Evolutionary conservation across 2,329 filamentous ascomycete genomes (phyloP), one percentile per base, ranked within the genome.

Genomic region (Talaromyces funiculosus): DNA sequence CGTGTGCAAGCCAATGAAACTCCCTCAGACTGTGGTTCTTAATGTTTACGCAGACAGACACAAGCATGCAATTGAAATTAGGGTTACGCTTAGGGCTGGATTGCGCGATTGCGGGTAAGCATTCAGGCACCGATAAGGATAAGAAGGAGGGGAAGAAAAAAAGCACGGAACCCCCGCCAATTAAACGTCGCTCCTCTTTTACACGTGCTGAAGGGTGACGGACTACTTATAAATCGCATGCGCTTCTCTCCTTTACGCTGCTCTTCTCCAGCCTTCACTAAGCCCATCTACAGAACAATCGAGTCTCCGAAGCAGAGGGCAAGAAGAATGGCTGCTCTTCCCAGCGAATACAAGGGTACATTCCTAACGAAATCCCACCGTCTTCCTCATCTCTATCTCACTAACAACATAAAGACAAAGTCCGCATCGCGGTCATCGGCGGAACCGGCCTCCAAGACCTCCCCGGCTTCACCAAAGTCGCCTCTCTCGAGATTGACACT

Each of bases 371-470:
- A 9, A 22, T 4, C 9, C 20, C 10, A 24, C 38, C n/a, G 9
- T 8, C 16, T 16, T 22, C 10, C 1, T 18, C 10, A 22, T 9
- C 9, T 31, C 43, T 45, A 16, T 57, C 45, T 57, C 45, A n/a
- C 33, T 18, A 33, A 33, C 18, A 45, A 14, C 22, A 9, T 22
- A 14, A 26, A 77, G 75, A 74, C 53, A 84, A 87, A 58, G 87
- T 95, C 69, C 85, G 87, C 67, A 94, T 97, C 71, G 93, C 89
- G 73, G 89, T 96, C 59, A 92, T 96, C 67, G 92, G 92, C 75
- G 94, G 94, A 69, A 99, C 94, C 40, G 94, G 94, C 59, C 88
- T 99, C 64, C 86, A 89, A 74, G 87, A 90, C 67, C 88, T 99
- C 66, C 88, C 91, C 29, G 88, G 89, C 76, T 97, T 94, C 81